Evolutionary conservation across 1,284 basidiomycete genomes (phyloP).

Genomic region (Sphaerobolus stellatus): DNA sequence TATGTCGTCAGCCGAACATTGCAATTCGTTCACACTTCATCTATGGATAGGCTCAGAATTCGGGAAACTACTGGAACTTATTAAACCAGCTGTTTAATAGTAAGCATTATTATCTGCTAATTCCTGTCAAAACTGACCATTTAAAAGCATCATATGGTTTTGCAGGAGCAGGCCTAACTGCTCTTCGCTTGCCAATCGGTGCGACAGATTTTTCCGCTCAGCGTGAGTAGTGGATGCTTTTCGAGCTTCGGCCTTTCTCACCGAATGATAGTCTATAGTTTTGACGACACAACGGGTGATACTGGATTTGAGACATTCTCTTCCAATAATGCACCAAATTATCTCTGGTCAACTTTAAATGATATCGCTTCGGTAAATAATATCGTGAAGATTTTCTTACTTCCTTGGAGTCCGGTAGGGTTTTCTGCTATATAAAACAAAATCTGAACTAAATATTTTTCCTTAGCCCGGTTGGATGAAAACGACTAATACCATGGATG

Average conservation of each 20-base stretch:
- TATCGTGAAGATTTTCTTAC: conserved; percentile 44
- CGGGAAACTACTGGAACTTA: conserved; percentile 45
- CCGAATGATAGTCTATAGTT: conserved; percentile 43
- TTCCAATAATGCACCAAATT: conserved; percentile 46
- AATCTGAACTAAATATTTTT: neutral
- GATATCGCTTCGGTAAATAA: conserved; percentile 50
- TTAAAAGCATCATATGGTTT: conserved; percentile 36
- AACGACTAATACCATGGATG: conserved; percentile 46
- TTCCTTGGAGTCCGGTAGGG: conserved; percentile 57
- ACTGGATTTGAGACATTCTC: conserved; percentile 48
- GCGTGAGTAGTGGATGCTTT: conserved; percentile 27
- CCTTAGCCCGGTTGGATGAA: conserved; percentile 58
- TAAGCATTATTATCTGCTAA: conserved; percentile 17
- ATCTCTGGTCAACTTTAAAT: conserved; percentile 48
- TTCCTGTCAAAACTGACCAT: neutral
- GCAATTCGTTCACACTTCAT: neutral
- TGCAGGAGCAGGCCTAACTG: conserved; percentile 50
- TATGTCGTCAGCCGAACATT: conserved; percentile 14
- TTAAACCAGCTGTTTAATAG: conserved; percentile 46
- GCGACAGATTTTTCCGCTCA: conserved; percentile 54
- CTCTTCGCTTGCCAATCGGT: conserved; percentile 51
- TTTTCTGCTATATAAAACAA: neutral
- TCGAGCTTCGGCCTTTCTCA: neutral
- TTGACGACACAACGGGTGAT: conserved; percentile 48
- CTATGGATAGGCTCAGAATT: conserved; percentile 36